These are phyloP conservation scores for Graphiopsis chlorocephala DNA, from an alignment of 2,329 filamentous ascomycete genomes.

Conservation along the genomic window DNA sequence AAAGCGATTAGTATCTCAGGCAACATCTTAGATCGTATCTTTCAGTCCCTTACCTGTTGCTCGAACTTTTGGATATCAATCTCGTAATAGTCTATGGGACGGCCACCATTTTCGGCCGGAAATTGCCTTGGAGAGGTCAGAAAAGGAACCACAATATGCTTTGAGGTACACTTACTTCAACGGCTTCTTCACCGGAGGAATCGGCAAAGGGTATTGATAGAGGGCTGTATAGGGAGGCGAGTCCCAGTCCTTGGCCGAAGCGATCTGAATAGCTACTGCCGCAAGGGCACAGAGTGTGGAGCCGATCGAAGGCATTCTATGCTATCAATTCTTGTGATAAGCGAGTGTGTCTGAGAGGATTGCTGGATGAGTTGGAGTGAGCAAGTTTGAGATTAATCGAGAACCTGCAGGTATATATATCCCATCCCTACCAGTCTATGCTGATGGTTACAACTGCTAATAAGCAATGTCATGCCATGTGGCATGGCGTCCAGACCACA, in stretches of 20 bases:
- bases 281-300: not conserved
- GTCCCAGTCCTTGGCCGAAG: conserved; percentile 16
- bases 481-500: not conserved
- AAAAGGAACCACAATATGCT: not conserved
- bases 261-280: not conserved
- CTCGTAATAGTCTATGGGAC: conserved; percentile 48
- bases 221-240: conserved; percentile 24
- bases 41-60: conserved; percentile 29
- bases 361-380: conserved; percentile 8
- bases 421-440: not conserved
- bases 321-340: not conserved
- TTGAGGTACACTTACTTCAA: conserved; percentile 25
- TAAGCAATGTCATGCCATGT: not conserved
- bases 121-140: not conserved
- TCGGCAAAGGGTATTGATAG: conserved; percentile 24
- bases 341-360: not conserved
- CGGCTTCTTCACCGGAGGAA: conserved; percentile 20
- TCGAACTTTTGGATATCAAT: conserved; percentile 44
- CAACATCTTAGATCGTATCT: not conserved
- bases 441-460: not conserved
- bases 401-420: not conserved
- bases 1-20: not conserved
- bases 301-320: not conserved
- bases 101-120: no score
- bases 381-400: not conserved